A percentile compares a stretch with the other conserved stretches of the same genome.
phyloP scores from a whole-genome alignment of 2,329 filamentous ascomycete genomes.

The Verticillium nonalfalfae region DNA sequence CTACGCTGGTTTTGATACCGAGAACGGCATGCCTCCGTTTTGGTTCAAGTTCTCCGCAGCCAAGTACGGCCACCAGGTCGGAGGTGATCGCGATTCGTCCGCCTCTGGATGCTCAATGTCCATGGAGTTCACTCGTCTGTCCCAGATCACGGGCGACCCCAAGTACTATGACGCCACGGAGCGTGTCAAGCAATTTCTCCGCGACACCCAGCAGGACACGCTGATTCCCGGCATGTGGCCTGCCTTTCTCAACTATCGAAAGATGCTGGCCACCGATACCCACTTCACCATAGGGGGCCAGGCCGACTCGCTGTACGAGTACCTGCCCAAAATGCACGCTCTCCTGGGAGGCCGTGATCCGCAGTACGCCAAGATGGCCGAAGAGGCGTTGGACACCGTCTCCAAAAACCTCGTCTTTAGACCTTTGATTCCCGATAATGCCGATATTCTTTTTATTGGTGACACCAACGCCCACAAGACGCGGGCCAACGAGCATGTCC shows the following conservation, averaged over 20 bases:
- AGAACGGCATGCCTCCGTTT: constrained; percentile 43
- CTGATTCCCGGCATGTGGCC: constrained; percentile 70
- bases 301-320: constrained; percentile 50
- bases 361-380: constrained; percentile 61
- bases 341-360: constrained; percentile 60
- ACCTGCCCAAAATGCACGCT: constrained; percentile 50
- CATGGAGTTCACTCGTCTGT: constrained; percentile 68
- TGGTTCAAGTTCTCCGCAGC: constrained; percentile 36
- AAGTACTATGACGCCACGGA: constrained; percentile 75
- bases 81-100: constrained; percentile 28
- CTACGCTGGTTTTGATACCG: constrained; percentile 47
- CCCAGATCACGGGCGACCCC: constrained; percentile 63
- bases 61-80: constrained; percentile 27
- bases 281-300: constrained; percentile 38
- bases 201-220: constrained; percentile 58
- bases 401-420: constrained; percentile 60
- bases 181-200: constrained; percentile 63
- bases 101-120: constrained; percentile 58
- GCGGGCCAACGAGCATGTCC: constrained; percentile 16
- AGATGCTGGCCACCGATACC: constrained; percentile 33
- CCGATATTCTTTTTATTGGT: constrained; percentile 55
- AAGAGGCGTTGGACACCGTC: constrained; percentile 53
- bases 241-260: constrained; percentile 53
- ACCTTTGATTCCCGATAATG: constrained; percentile 55
- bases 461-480: constrained; percentile 18